Evolutionary conservation across 345 rosid genomes (phyloP), one percentile per base, ranked within the genome.

Genomic region (Gossypium ekmanianum): DNA sequence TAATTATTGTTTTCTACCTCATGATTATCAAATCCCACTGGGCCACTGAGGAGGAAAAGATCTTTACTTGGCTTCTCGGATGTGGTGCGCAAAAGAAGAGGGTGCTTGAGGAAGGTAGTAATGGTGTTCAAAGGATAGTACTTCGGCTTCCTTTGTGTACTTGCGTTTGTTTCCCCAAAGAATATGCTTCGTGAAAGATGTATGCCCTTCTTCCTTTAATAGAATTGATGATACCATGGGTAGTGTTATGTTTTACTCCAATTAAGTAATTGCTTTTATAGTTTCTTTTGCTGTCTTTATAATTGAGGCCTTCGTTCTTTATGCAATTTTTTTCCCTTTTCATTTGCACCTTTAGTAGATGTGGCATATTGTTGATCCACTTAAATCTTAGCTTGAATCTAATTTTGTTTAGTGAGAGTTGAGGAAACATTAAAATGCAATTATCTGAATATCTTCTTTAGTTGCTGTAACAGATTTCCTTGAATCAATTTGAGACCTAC

Each of bases 161-260:
- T 20, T 17, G 75, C 56, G 47, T 73, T 73, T 73, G 57, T 73
- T 59, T 58, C 68, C 45, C 75, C 54, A 12, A 16, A 59, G 11
- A 56, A 57, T 41, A 24, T 57, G 43, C 3, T 43, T 72, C 80
- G 81, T 80, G 81, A 77, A 80, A 83, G 73, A 67, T 73, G 68
- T 76, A 13, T 72, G 74, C 83, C 71, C 71, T 81, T 72, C 78
- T 79, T 81, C 85, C 48, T 75, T 63, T 65, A 57, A 78, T 80
- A 79, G 77, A 79, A 39, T 64, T 77, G 76, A 68, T 76, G 83
- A 82, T 79, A 81, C 78, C 74, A 77, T 85, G 77, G 81, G 80
- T 43, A 81, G 79, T 79, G 59, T 7, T 55, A 55, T n/a, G 59
- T n/a, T 55, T 55, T 18, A 59, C 8, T 59, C 64, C 7, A 59